Conservation (phyloP, 176 grass and related monocot genomes). For the Oryza australiensis region DNA sequence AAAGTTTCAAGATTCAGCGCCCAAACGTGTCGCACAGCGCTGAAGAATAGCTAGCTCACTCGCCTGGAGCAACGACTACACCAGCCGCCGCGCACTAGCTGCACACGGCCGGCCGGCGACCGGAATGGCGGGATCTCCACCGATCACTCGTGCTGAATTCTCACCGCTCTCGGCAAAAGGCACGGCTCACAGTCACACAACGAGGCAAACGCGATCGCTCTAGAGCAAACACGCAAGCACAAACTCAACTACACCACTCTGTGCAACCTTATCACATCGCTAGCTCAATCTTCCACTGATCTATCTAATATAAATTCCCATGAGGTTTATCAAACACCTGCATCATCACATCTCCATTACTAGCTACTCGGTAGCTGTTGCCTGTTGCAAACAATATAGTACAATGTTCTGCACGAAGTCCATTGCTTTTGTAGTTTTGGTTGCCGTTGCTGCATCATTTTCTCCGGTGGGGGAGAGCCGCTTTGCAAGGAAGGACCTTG, state of each 20-base stretch:
- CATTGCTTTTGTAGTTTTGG: slow-evolving; percentile 7
- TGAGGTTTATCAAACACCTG: background rate
- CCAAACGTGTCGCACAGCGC: slow-evolving; percentile 31
- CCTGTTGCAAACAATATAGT: background rate
- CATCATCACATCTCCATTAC: slow-evolving; percentile 8
- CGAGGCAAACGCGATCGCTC: background rate
- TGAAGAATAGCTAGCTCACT: background rate
- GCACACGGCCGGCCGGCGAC: slow-evolving; percentile 2
- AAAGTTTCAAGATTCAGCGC: background rate
- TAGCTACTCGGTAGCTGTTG: background rate
- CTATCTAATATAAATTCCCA: slow-evolving; percentile 40
- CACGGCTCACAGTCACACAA: slow-evolving; percentile 15
- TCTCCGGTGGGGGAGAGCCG: slow-evolving; percentile 39
- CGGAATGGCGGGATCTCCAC: background rate
- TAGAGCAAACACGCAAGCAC: background rate
- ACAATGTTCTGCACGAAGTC: slow-evolving; percentile 44
- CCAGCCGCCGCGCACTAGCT: slow-evolving; percentile 13
- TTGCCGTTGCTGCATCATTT: slow-evolving; percentile 17
- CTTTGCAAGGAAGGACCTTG: slow-evolving; percentile 58
- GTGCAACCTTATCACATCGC: background rate
- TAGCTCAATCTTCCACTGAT: background rate
- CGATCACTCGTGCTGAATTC: background rate
- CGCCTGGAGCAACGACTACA: background rate
- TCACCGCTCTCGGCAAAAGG: slow-evolving; percentile 17
- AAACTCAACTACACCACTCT: slow-evolving; percentile 30